Evolutionary conservation across 108 stramenopile genomes (phyloP), one percentile per base, ranked within the genome.

Genomic region (Cyclostephanos tholiformis): DNA sequence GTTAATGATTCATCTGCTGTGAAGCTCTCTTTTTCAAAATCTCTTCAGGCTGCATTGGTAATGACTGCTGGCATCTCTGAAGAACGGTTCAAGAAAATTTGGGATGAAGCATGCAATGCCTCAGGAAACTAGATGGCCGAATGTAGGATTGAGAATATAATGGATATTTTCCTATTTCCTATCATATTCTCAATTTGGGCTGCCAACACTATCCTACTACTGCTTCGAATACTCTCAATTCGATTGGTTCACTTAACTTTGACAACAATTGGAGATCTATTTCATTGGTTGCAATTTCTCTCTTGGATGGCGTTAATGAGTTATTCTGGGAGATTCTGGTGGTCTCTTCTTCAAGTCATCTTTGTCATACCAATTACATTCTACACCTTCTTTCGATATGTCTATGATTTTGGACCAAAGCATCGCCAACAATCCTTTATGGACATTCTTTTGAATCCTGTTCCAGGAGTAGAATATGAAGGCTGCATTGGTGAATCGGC

Each of bases 101-200:
- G 57, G 57, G 30, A 27, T 30, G 57, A 58, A 11, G 57, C 57
- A 25, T 58, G 25, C 13, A 29, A 58, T 58, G 57, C 25, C 27
- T 58, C 57, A 29, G 57, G 57, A 58, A 58, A 58, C 57, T 58
- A 58, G 27, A 58, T 58, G 57, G 57, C 57, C 57, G 27, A 58
- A 58, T 56, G 11, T 23, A 56, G 55, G 55, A 23, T 56, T 20
- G 55, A 23, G 23, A 56, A 56, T 32, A 32, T 32, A 56, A 19
- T 56, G 55, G 55, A 56, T 23, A 23, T 25, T 23, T 23, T 56
- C 20, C 1, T 56, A 3, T 25, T 23, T 56, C 55, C 55, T 12
- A 12, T 56, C 23, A 19, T 56, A 23, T 56, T 56, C 23, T 23
- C 55, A 20, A 56, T 56, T 56, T 5, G 55, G 55, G 55, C 55